Evolutionary conservation across 2,329 filamentous ascomycete genomes (phyloP).

Genomic region (Fusarium poae): DNA sequence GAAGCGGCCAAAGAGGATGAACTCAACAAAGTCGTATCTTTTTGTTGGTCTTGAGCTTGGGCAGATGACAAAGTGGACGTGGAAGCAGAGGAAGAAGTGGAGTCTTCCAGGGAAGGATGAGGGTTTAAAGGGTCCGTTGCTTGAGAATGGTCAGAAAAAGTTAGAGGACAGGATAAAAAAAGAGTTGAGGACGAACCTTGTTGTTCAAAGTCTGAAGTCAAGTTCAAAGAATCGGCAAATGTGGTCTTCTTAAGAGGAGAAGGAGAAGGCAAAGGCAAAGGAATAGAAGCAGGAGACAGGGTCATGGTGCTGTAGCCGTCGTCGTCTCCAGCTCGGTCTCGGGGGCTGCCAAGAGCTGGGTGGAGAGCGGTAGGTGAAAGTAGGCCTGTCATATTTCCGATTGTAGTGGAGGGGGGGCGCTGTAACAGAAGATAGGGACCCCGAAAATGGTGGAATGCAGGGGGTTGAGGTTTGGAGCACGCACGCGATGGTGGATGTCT

Average conservation of each 20-base stretch:
- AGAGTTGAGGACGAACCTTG: conserved; percentile 10
- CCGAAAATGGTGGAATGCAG: conserved; percentile 5
- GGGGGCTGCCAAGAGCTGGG: conserved; percentile 61
- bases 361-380: conserved; percentile 64
- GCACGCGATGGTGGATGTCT: conserved; percentile 35
- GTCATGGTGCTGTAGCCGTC: conserved; percentile 28
- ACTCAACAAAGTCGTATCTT: conserved; percentile 7
- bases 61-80: conserved; percentile 5
- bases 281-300: conserved; percentile 38
- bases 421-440: conserved; percentile 22
- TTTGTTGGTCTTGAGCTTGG: conserved; percentile 6
- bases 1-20: conserved; percentile 15
- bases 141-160: conserved; percentile 27
- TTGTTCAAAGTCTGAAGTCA: conserved; percentile 12
- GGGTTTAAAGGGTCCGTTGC: conserved; percentile 30
- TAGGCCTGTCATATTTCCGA: conserved; percentile 48
- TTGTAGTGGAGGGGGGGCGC: conserved; percentile 32
- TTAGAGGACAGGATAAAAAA: conserved; percentile 26
- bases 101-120: conserved; percentile 40
- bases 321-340: conserved; percentile 16
- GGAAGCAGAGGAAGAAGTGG: conserved; percentile 7
- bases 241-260: conserved; percentile 38
- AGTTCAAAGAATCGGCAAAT: conserved; percentile 22
- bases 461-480: conserved; percentile 26
- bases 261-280: conserved; percentile 24